A percentile compares a stretch with the other conserved stretches of the same genome.
These are phyloP conservation scores for Lanmaoa rubissima DNA, from an alignment of 768 basidiomycete species.

Conservation along the genomic window DNA sequence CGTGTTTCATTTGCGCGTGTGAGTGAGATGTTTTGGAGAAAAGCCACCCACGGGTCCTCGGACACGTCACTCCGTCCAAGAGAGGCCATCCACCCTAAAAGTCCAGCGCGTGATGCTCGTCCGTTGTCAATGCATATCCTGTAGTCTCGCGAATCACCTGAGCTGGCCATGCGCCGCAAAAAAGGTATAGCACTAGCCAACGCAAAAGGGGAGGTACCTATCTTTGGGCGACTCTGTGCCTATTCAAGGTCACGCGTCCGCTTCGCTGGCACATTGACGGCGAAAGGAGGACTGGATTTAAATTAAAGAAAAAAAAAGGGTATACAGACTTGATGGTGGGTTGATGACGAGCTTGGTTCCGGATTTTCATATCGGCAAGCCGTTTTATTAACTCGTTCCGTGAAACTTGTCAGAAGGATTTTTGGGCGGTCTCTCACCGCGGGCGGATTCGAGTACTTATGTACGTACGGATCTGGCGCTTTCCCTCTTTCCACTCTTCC, in stretches of 20 bases:
- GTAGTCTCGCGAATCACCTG: constrained; percentile 4
- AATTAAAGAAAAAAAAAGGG: background rate
- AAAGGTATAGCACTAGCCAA: background rate
- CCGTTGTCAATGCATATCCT: constrained; percentile 1
- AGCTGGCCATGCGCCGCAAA: constrained; percentile 4
- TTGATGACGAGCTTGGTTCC: background rate
- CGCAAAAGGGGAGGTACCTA: constrained; percentile 8
- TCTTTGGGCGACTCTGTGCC: constrained; percentile 3
- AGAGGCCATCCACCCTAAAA: background rate
- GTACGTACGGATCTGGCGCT: constrained; percentile 10
- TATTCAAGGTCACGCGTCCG: background rate
- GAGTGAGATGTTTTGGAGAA: background rate
- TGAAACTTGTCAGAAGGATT: constrained; percentile 23
- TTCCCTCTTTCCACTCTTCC: background rate
- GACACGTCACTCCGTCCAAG: constrained; percentile 3
- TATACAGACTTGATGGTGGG: background rate
- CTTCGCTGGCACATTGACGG: constrained; percentile 3
- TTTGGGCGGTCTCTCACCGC: constrained; percentile 13
- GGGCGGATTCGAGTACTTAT: constrained; percentile 4
- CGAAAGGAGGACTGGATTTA: background rate
- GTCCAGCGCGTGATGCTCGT: constrained; percentile 3
- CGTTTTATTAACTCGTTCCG: background rate
- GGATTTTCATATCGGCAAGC: constrained; percentile 8
- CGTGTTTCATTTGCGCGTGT: constrained; percentile 23
- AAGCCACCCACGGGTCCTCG: constrained; percentile 13